Base-by-base conservation (phyloP, 805 yeast species). In the Yarrowia phangngaensis region DNA sequence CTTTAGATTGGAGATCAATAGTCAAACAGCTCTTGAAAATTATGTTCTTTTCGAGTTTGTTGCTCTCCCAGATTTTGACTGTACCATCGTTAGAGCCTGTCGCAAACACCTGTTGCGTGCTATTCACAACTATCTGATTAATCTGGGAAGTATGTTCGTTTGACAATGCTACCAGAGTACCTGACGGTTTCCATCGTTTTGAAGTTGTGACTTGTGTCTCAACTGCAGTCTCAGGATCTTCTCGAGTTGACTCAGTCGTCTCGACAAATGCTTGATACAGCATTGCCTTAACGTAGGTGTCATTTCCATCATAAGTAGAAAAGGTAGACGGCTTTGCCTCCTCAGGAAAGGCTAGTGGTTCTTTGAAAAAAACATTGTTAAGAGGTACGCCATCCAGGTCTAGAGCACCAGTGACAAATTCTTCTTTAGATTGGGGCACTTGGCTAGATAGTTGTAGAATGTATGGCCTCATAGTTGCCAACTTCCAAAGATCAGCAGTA, bases 401-500 rank as follows among this genome's bases (percentile, higher is more conserved):
- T 5, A 41, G 34, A 12, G 35, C 28, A 15, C 34, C 48, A 15
- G 48, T 28, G 29, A 22, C 48, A 6, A 13, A 22, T n/a, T 30
- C 48, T 16, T 41, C 48, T 12, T 28, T 20, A 16, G 12, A 15
- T 15, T 41, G 45, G 3, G 45, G 24, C 20, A 41, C 22, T 19
- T 50, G 43, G 12, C 54, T 41, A 3, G 59, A 57, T 6, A 58
- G 54, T 8, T 61, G 76, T 52, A 66, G 71, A 7, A 89, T 73
- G 56, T 86, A 84, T 20, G 80, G 80, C 50, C 89, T 71, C 50
- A 87, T 63, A 3, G 76, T 76, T 12, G 80, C 80, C 9, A 90
- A 65, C 62, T 89, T 90, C 97, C 97, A 90, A 19, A 85, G 57
- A 34, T 87, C 94, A 6, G 69, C 70, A 8, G 79, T 86, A 6